Evolutionary conservation across 2,329 filamentous ascomycete genomes (phyloP), one percentile per base, ranked within the genome.

Genomic region (Ophiostoma sp.): DNA sequence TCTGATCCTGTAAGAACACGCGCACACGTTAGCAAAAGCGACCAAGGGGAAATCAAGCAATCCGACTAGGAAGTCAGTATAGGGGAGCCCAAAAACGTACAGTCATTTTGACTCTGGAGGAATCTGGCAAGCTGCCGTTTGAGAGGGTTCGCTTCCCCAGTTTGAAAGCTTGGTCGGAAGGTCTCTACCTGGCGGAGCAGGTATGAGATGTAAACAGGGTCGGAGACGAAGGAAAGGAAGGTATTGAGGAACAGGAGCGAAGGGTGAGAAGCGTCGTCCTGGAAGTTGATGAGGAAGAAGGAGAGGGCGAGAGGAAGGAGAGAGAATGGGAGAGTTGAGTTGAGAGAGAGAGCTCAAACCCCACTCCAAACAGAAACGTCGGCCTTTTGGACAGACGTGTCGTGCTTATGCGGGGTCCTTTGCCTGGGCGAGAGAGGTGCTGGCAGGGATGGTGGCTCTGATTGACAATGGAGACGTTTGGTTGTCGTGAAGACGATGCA

Each of bases 131-230:
- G 80, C 89, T 88, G 84, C 87, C 87, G 83, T 84, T 83, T 77
- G 89, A 91, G 78, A 89, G 84, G 83, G 89, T 91, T 83, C 89
- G 89, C 85, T 91, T 91, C 86, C 88, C 88, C 87, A 88, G 87
- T 82, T 88, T 88, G 85, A 81, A 69, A 31, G 59, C 19, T 36
- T 28, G 36, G 25, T 9, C 11, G 33, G 19, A 7, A 61, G 63
- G 25, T 69, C 22, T 69, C 63, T 36, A 50, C 39, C 61, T 48
- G 57, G 31, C 33, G 61, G 28, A 33, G 28, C 39, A 68, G 61
- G 33, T 36, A 36, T 39, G 36, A 64, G 63, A 57, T 48, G 48
- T 31, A 33, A 33, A 31, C 12, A n/a, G 36, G 1, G 25, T 15
- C 25, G 45, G 25, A 48, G 36, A 33, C 19, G n/a, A n/a, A 8